Percentiles rank a stretch among this genome's conserved stretches.
Conservation (phyloP, 352 stramenopile genomes). For the Pythium phragmiticola region DNA sequence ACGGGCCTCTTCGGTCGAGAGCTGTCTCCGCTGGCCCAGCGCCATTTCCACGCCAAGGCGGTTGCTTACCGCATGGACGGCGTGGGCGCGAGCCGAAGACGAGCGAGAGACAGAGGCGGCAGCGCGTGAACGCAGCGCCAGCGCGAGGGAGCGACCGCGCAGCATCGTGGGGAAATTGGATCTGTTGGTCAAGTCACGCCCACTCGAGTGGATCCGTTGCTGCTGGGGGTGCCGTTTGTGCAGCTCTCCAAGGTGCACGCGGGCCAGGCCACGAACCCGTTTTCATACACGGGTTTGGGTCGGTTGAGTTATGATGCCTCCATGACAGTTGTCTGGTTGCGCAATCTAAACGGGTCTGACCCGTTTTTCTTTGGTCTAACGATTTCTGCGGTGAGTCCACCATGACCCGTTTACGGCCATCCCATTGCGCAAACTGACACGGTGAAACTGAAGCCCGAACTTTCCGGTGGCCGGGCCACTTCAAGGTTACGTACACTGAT, state of each 20-base stretch:
- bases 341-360: conserved; percentile 27
- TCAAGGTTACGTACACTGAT: conserved; percentile 20
- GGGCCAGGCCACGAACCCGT: conserved; percentile 9
- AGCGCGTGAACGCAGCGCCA: conserved; percentile 23
- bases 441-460: conserved; percentile 22
- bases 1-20: conserved; percentile 24
- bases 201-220: background rate
- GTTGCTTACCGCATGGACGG: conserved; percentile 20
- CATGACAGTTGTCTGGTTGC: conserved; percentile 13
- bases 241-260: conserved; percentile 12
- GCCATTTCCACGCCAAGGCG: conserved; percentile 28
- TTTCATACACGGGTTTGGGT: background rate
- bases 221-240: conserved; percentile 20
- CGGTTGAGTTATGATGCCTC: background rate
- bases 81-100: conserved; percentile 2
- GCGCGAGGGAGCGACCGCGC: conserved; percentile 28
- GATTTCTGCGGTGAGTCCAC: background rate
- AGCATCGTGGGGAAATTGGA: conserved; percentile 27
- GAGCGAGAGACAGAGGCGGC: conserved; percentile 26
- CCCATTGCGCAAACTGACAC: conserved; percentile 28
- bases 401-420: conserved; percentile 10
- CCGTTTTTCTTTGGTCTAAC: background rate
- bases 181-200: background rate
- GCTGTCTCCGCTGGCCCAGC: conserved; percentile 30
- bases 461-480: conserved; percentile 16